Evolutionary conservation across 1,284 basidiomycete genomes (phyloP), one percentile per base, ranked within the genome.

Genomic region (Trichosporon faecale): DNA sequence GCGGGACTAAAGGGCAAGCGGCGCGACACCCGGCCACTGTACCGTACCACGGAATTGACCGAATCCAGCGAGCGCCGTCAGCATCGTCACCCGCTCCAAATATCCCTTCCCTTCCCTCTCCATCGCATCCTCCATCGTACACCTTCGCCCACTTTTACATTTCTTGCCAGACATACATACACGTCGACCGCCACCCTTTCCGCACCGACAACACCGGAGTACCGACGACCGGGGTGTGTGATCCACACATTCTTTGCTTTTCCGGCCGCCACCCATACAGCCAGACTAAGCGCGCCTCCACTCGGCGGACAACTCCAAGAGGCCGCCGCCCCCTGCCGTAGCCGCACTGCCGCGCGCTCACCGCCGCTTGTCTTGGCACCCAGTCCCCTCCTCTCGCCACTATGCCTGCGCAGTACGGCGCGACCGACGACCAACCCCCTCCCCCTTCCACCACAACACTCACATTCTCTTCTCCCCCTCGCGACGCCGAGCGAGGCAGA

Each of bases 401-500:
- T 25, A 52, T 52, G 49, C 49, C 49, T 3, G 49, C 49, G 49
- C 49, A 52, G 49, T 52, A 52, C 49, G 49, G 49, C 49, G 49
- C 49, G 49, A 52, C 49, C n/a, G 49, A 52, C 49, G 23, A 21
- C 49, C 49, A 52, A 23, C 49, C 31, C 31, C 31, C 3, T 4
- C 31, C 31, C 31, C 31, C 49, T 52, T 8, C 49, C 11, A 3
- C 49, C 8, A 25, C 49, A 7, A 23, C n/a, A 23, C 64, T 46
- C 64, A 65, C 35, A 21, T 49, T n/a, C 44, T 29, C 64, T 44
- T 40, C 64, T 2, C 35, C 57, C 29, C 18, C 57, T 29, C 27
- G 57, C 27, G 57, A 31, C 57, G 57, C 57, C 14, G 57, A 61
- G 57, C 57, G 57, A 11, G 57, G 57, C 57, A 29, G 57, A 23